Percentiles rank a stretch among this genome's conserved stretches.
phyloP scores from a whole-genome alignment of 768 basidiomycete genomes.

The Heimioporus sp. region DNA sequence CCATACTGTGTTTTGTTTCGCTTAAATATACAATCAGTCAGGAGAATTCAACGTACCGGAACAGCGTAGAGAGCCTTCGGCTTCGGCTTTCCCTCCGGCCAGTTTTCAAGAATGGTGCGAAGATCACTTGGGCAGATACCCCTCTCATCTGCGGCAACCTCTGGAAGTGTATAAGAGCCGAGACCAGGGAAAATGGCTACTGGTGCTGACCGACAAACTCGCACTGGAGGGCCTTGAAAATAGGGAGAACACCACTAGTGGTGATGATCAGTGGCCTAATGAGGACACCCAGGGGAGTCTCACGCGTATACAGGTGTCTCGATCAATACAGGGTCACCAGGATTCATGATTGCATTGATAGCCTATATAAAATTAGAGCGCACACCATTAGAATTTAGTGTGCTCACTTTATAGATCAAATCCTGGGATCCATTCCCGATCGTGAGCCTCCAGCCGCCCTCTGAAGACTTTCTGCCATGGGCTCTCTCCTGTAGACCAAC shows the following conservation, averaged over 20 bases:
- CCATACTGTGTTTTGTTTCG: constrained; percentile 53
- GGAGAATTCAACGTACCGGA: constrained; percentile 44
- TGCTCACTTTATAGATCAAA: constrained; percentile 74
- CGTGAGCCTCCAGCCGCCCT: constrained; percentile 68
- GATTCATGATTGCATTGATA: constrained; percentile 66
- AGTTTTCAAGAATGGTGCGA: constrained; percentile 63
- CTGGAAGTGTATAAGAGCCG: constrained; percentile 36
- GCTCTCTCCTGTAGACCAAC: constrained; percentile 63
- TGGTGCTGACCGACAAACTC: constrained; percentile 53
- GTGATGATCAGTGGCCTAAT: constrained; percentile 8
- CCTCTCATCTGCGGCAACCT: constrained; percentile 72
- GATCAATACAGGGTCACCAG: constrained; percentile 77
- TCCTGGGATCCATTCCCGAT: constrained; percentile 89
- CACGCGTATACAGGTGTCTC: constrained; percentile 82
- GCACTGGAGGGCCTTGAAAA: constrained; percentile 54
- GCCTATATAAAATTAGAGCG: constrained; percentile 45
- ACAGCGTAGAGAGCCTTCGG: constrained; percentile 84
- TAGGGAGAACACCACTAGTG: constrained; percentile 62
- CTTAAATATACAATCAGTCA: constrained; percentile 3
- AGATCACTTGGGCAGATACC: constrained; percentile 65
- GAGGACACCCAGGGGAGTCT: constrained; percentile 23
- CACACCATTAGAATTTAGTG: neutral
- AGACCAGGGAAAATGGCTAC: neutral
- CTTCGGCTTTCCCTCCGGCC: constrained; percentile 68
- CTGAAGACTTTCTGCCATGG: constrained; percentile 60